Evolutionary conservation across 2,329 filamentous ascomycete species (phyloP).

Genomic region (Calonectria henricotiae): DNA sequence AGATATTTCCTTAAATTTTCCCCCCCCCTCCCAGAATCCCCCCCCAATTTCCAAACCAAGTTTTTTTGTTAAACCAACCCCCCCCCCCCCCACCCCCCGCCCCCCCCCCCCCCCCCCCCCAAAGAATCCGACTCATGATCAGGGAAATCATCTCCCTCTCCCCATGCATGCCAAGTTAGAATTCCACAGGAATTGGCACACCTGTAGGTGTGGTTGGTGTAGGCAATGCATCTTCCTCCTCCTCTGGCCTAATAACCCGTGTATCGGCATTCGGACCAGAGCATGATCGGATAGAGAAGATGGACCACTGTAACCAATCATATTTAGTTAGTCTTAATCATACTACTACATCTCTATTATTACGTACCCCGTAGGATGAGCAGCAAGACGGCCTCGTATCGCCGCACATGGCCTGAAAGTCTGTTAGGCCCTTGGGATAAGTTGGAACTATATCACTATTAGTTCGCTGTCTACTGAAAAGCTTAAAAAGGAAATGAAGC

Average conservation of each 20-base stretch:
- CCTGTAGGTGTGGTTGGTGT: not conserved
- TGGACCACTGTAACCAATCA: not conserved
- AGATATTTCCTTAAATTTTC: no score
- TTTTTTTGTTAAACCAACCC: no score
- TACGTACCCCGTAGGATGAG: not conserved
- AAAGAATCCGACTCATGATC: not conserved
- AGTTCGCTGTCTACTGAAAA: not conserved
- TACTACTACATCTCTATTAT: not conserved
- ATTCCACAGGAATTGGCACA: not conserved
- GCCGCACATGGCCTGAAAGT: constrained; percentile 3
- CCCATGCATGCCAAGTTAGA: not conserved
- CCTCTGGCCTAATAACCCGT: not conserved
- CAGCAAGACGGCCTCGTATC: constrained; percentile 3
- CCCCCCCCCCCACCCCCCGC: no score
- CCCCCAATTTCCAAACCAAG: no score
- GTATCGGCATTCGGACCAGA: not conserved
- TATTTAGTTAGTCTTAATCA: not conserved
- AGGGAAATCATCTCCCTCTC: no score
- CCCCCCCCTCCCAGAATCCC: no score
- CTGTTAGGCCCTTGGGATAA: not conserved
- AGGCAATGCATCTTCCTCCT: not conserved
- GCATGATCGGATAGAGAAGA: not conserved
- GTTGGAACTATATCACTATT: not conserved
- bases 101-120: no score
- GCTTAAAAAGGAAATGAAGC: not conserved